Base-by-base conservation (phyloP, 1,284 basidiomycete species). In the Waitea zeae region DNA sequence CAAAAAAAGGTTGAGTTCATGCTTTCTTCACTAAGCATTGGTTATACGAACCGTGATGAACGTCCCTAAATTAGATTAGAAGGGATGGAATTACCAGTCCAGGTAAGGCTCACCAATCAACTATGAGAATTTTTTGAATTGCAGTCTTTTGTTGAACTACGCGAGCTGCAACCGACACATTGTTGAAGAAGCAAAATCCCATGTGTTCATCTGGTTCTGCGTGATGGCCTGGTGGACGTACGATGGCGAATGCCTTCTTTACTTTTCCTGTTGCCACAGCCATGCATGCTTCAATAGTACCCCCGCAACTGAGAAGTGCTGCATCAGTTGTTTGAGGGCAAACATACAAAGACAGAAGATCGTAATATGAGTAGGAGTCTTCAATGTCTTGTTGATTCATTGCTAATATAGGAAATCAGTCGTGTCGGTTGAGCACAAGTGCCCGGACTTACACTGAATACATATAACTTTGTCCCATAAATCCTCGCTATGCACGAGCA, bases 151-250 rank as follows among this genome's bases (percentile, higher is more conserved):
- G 62, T 47, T 80, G 84, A 19, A 77, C 70, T 22, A 82, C 90
- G 52, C 68, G 74, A 31, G 86, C 70, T 1, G 92, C 92, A 4
- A 99, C 82, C 1, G 93, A 83, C 14, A 95, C 92, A 47, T 99
- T 99, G 56, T 99, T 99, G 62, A 89, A 96, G 60, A 99, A 92
- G 56, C 95, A 98, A 56, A 99, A 99, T 1, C 95, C 95, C 86
- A 96, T 96, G 48, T 89, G 84, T 50, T 90, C 83, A 43, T 93
- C 81, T 2, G 95, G 95, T 54, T 99, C 95, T 13, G 95, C 93
- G 48, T 99, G 95, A 52, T 99, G 95, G 0, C 95, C 95, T 0
- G 95, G 95, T 7, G 95, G 95, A 17, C 95, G 72, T 22, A 98
- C 88, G 43, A 98, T 88, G 1, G 95, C 95, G 48, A 99, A 84